Conservation (phyloP, 805 yeast genomes). For the Cyberlindnera petersonii region DNA sequence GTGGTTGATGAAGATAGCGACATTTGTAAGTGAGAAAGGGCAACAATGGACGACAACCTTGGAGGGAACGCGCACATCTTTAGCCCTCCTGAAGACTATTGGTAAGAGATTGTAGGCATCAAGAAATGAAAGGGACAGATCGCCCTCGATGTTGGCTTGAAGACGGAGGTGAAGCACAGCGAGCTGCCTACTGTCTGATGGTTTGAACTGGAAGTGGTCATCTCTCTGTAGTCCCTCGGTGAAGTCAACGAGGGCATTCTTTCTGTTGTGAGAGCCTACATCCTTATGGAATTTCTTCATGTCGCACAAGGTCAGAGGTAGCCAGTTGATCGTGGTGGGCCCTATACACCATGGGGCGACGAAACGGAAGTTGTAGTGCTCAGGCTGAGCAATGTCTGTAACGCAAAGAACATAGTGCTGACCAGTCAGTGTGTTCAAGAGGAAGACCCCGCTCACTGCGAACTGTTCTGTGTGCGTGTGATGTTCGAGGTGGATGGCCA, state of each 20-base stretch:
- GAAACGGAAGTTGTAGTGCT: conserved; percentile 15
- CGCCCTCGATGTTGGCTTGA: not conserved
- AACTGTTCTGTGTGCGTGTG: conserved; percentile 2
- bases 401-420: conserved; percentile 21
- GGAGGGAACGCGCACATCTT: conserved; percentile 15
- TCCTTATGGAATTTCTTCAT: conserved; percentile 3
- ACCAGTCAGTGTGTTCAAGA: conserved; percentile 11
- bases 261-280: not conserved
- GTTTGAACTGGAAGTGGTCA: conserved; percentile 20
- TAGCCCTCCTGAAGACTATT: conserved; percentile 11
- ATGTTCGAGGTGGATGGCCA: conserved; percentile 24
- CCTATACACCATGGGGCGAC: conserved; percentile 21
- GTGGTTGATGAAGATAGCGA: conserved; percentile 26
- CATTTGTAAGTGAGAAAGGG: conserved; percentile 30
- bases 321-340: conserved; percentile 13
- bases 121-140: conserved; percentile 12
- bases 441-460: conserved; percentile 26
- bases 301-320: conserved; percentile 10
- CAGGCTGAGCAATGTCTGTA: conserved; percentile 15
- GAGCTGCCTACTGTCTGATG: conserved; percentile 11
- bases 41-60: conserved; percentile 23
- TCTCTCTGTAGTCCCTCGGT: conserved; percentile 7
- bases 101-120: conserved; percentile 9
- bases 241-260: conserved; percentile 3
- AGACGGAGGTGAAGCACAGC: conserved; percentile 21